A percentile compares a stretch with the other conserved stretches of the same genome.
phyloP scores from a whole-genome alignment of 495 filamentous ascomycete species.

The Monascus purpureus region DNA sequence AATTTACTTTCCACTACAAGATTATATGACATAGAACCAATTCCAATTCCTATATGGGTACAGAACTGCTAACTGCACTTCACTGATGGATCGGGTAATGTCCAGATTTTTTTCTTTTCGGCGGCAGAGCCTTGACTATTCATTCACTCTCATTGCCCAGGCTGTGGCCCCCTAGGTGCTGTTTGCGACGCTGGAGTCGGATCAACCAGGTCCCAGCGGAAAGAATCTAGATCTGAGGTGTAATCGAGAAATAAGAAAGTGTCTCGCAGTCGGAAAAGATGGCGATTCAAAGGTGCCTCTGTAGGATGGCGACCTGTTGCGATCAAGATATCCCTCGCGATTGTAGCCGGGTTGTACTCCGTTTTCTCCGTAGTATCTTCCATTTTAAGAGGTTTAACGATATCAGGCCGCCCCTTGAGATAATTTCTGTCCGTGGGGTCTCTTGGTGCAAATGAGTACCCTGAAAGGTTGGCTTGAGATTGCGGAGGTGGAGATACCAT shows the following conservation, averaged over 20 bases:
- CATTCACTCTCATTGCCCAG: no score
- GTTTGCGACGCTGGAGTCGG: no score
- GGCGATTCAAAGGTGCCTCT: constrained; percentile 42
- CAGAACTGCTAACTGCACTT: no score
- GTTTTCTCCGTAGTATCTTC: constrained; percentile 29
- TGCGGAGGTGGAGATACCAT: background rate
- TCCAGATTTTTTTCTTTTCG: no score
- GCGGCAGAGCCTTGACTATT: no score
- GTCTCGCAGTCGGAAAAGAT: constrained; percentile 35
- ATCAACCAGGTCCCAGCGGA: constrained; percentile 58
- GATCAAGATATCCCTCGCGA: constrained; percentile 52
- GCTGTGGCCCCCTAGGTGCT: no score
- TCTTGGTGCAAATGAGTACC: constrained; percentile 4
- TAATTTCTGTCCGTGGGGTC: constrained; percentile 1
- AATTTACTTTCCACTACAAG: no score
- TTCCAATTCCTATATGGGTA: no score
- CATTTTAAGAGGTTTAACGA: constrained; percentile 30
- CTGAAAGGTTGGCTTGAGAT: background rate
- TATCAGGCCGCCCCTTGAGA: constrained; percentile 11
- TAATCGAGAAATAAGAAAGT: constrained; percentile 25
- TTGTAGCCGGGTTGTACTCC: constrained; percentile 45
- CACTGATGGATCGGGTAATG: no score
- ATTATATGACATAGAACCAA: no score
- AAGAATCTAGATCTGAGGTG: constrained; percentile 41
- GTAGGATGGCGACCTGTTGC: constrained; percentile 45